phyloP scores from a whole-genome alignment of 371 early-diverging fungal genomes.

The Dipsacomyces acuminosporus region DNA sequence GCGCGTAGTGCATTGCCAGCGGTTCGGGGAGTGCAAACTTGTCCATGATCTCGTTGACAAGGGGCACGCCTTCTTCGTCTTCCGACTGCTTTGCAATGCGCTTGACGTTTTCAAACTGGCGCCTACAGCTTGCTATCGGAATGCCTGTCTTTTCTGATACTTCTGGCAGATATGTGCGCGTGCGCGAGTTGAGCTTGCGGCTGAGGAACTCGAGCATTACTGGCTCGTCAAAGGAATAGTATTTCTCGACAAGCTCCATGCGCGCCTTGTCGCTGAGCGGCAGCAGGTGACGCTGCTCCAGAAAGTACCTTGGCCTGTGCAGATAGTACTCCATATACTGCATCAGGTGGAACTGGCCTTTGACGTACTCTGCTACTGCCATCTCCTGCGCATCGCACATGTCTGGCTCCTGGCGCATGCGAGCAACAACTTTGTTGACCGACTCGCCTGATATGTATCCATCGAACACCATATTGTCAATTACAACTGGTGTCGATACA shows the following conservation, averaged over 20 bases:
- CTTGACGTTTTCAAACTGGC: constrained; percentile 60
- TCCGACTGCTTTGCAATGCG: constrained; percentile 53
- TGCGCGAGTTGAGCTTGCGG: constrained; percentile 47
- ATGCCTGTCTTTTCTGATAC: constrained; percentile 44
- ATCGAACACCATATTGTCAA: constrained; percentile 13
- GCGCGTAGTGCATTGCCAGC: constrained; percentile 50
- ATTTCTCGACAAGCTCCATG: constrained; percentile 50
- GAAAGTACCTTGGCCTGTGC: constrained; percentile 34
- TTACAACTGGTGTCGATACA: constrained; percentile 16
- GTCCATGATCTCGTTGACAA: constrained; percentile 34
- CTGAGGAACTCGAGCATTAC: constrained; percentile 53
- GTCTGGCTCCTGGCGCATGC: constrained; percentile 14
- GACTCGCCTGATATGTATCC: constrained; percentile 16
- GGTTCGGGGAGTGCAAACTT: constrained; percentile 49
- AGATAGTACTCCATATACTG: constrained; percentile 29
- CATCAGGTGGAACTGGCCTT: constrained; percentile 26
- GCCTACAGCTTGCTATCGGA: constrained; percentile 48
- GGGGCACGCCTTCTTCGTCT: constrained; percentile 50
- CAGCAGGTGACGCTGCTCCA: constrained; percentile 47
- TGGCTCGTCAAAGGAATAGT: constrained; percentile 52
- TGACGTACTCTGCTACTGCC: constrained; percentile 23
- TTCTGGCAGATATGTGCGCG: constrained; percentile 46
- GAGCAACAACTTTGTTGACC: constrained; percentile 8
- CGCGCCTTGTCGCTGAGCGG: constrained; percentile 44
- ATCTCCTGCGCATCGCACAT: constrained; percentile 10